Base-by-base conservation (phyloP, 345 rosid species). In the Populus alba region DNA sequence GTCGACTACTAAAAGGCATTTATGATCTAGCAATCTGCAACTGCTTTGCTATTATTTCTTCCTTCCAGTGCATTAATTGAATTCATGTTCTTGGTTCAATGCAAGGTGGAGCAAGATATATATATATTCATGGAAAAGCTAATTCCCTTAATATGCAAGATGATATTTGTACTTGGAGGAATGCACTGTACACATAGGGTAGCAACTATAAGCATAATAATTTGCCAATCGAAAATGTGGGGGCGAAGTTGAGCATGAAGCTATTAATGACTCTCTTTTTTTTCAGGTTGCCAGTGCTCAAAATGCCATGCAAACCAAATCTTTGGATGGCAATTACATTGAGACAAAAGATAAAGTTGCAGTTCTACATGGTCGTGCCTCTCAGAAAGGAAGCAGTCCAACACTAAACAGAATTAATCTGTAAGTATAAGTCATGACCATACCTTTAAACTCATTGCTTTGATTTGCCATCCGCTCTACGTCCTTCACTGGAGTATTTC, bases 361-460 rank as follows among this genome's bases (percentile, higher is more conserved):
- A 35, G 79, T 66, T 63, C 82, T 82, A 72, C 76, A 74, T 59
- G 70, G 75, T 63, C 69, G 71, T 74, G 81, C 74, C 75, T 53
- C 80, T 41, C 80, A 70, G 74, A 84, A 83, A 79, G 90, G 78
- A 75, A 79, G 78, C 81, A 84, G 55, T 76, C 87, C 91, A 72
- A 85, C 88, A 10, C 70, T 91, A 72, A 88, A 92, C 87, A 85
- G 97, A 76, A 93, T 90, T 39, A 88, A 86, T 81, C 91, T 89
- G 98, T 96, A 83, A 89, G 99, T 83, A 47, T 27, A 70, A 74
- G 7, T 22, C 0, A 3, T 31, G 49, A 27, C 67, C 67, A 10
- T 10, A 20, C 3, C 43, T 68, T 18, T 20, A 63, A 67, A n/a
- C n/a, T 8, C 47, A 22, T 7, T n/a, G 27, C 12, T 2, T 41